phyloP scores from a whole-genome alignment of 2,329 filamentous ascomycete genomes.

The Botrytis tulipae region DNA sequence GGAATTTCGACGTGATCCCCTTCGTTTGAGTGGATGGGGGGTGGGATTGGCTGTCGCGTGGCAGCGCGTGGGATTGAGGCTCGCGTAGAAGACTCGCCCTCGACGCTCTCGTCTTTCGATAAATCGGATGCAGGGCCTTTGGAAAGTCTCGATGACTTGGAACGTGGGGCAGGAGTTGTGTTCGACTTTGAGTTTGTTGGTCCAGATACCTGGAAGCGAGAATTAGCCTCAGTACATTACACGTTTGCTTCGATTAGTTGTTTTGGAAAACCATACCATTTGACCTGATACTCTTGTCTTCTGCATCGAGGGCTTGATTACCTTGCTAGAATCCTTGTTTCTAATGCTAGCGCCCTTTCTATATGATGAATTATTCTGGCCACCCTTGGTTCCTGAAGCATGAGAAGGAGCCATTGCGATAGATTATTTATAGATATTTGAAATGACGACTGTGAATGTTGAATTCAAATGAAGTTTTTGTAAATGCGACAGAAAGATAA shows the following conservation, averaged over 20 bases:
- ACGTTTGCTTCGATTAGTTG: neutral
- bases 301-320: neutral
- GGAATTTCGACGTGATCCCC: neutral
- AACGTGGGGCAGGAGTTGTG: neutral
- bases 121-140: neutral
- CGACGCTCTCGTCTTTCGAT: neutral
- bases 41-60: neutral
- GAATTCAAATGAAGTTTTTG: neutral
- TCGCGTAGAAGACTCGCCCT: neutral
- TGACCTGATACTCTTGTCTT: neutral
- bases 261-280: neutral
- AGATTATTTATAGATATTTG: too few species aligned
- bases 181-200: neutral
- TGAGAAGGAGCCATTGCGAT: neutral
- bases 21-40: neutral
- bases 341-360: too few species aligned
- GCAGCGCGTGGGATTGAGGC: neutral
- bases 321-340: neutral
- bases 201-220: neutral
- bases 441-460: neutral
- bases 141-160: neutral
- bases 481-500: neutral
- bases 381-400: neutral
- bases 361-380: neutral
- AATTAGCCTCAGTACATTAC: neutral